These are phyloP conservation scores for Eucalyptus caleyi DNA, from an alignment of 345 rosid genomes.

Conservation along the genomic window DNA sequence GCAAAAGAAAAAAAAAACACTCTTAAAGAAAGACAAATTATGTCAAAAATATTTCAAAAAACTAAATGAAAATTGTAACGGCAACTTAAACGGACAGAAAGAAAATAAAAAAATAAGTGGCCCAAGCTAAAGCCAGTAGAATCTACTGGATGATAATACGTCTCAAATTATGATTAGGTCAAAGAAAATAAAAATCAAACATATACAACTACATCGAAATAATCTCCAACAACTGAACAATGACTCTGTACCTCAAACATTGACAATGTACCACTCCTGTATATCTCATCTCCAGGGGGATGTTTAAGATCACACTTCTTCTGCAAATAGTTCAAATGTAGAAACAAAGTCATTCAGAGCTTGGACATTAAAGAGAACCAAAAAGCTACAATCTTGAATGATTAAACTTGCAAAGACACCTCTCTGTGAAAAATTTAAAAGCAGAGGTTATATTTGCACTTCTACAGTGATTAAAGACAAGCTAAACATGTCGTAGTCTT, in stretches of 20 bases:
- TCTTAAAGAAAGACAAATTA: background rate
- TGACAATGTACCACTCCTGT: constrained; percentile 90
- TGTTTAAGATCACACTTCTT: constrained; percentile 95
- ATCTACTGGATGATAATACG: background rate
- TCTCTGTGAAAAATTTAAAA: background rate
- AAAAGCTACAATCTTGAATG: background rate
- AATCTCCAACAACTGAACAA: background rate
- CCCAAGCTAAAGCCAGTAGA: background rate
- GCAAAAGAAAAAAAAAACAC: background rate
- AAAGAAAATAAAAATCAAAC: background rate
- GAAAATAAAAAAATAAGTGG: background rate
- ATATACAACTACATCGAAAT: background rate
- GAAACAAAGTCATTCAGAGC: background rate
- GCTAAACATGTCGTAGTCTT: background rate
- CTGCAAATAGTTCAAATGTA: constrained; percentile 19
- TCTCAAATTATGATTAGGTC: background rate
- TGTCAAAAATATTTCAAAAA: background rate
- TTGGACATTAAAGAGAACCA: background rate
- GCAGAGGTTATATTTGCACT: background rate
- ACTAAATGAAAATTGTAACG: background rate
- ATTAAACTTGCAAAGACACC: background rate
- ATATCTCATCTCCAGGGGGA: constrained; percentile 99
- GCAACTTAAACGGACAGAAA: background rate
- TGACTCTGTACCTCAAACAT: constrained; percentile 82
- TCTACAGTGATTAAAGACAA: background rate